Evolutionary conservation across 768 basidiomycete genomes (phyloP).

Genomic region (Steccherinum ochraceum): DNA sequence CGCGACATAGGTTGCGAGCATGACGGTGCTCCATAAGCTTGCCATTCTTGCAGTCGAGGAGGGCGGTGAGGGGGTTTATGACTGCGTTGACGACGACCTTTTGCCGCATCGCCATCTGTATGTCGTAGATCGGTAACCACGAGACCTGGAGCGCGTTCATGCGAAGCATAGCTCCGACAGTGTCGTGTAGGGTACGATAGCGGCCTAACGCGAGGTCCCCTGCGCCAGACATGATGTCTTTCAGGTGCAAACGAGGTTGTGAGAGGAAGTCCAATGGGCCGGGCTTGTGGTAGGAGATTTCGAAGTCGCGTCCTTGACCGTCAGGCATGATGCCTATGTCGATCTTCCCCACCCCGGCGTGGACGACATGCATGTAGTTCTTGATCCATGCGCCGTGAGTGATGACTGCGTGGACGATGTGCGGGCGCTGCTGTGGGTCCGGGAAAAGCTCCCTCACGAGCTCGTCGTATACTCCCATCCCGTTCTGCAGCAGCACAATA

Average conservation of each 20-base stretch:
- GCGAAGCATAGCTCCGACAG: constrained; percentile 56
- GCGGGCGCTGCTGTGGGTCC: constrained; percentile 67
- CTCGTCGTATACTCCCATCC: constrained; percentile 87
- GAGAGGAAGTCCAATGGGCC: not conserved
- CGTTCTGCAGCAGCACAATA: constrained; percentile 91
- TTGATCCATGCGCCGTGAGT: constrained; percentile 73
- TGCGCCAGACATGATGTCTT: constrained; percentile 40
- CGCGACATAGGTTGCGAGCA: constrained; percentile 38
- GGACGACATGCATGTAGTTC: constrained; percentile 48
- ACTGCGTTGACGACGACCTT: constrained; percentile 79
- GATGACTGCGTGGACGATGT: constrained; percentile 80
- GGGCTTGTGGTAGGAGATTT: constrained; percentile 28
- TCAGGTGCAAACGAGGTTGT: constrained; percentile 37
- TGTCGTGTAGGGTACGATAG: constrained; percentile 61
- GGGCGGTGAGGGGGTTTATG: constrained; percentile 82
- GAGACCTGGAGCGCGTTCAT: constrained; percentile 49
- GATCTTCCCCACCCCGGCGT: constrained; percentile 64
- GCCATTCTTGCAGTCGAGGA: constrained; percentile 78
- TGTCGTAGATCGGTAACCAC: constrained; percentile 59
- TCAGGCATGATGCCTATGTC: constrained; percentile 81
- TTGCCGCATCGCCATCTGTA: constrained; percentile 66
- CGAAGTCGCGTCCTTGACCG: constrained; percentile 53
- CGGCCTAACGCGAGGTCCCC: constrained; percentile 30
- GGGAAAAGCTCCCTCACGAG: constrained; percentile 63
- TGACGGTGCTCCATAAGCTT: constrained; percentile 46